These are phyloP conservation scores for Vanilla planifolia DNA, from an alignment of 106 monocot species.

Conservation along the genomic window DNA sequence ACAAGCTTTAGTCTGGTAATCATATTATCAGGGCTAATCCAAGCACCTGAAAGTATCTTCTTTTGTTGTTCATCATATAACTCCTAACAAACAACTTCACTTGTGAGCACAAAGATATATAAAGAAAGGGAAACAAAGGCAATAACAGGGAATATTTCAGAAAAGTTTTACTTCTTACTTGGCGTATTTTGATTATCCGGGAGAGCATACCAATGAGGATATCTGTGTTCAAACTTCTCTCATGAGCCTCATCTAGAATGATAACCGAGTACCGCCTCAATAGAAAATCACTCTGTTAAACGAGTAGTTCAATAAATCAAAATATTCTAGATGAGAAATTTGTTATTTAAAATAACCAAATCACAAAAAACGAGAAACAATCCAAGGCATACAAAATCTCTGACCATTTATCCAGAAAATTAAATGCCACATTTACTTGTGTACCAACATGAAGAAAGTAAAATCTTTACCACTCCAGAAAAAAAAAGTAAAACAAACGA, in stretches of 20 bases:
- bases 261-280: conserved; percentile 78
- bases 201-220: conserved; percentile 97
- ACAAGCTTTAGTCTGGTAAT: conserved; percentile 63
- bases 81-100: conserved; percentile 29
- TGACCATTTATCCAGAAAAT: no score
- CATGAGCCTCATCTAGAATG: conserved; percentile 96
- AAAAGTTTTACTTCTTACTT: conserved; percentile 32
- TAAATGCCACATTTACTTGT: no score
- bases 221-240: conserved; percentile 97
- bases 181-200: conserved; percentile 61
- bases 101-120: background rate
- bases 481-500: no score
- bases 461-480: no score
- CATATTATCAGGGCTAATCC: conserved; percentile 44
- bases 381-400: no score
- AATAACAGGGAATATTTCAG: background rate
- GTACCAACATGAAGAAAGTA: no score
- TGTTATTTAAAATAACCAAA: background rate
- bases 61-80: conserved; percentile 68
- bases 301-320: conserved; percentile 1
- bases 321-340: background rate
- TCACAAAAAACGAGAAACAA: background rate
- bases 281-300: conserved; percentile 79
- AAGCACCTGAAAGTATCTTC: conserved; percentile 39
- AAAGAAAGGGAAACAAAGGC: background rate